phyloP scores from a whole-genome alignment of 495 filamentous ascomycete genomes.

The Umbilicaria muhlenbergii region DNA sequence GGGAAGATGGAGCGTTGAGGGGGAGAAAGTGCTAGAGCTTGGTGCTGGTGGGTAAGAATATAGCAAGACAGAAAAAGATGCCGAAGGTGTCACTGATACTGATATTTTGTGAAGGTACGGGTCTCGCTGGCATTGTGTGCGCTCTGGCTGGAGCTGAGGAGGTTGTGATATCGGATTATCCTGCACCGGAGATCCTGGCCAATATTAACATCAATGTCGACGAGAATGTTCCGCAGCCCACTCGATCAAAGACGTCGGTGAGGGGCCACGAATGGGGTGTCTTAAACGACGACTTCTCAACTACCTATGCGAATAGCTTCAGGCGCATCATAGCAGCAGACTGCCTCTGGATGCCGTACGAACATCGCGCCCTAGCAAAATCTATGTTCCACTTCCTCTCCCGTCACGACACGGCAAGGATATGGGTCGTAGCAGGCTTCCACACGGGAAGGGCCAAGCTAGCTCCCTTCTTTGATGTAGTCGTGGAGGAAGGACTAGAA shows the following conservation, averaged over 20 bases:
- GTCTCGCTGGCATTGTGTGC: slow-evolving; percentile 53
- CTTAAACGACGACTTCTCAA: slow-evolving; percentile 37
- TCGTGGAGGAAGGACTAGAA: slow-evolving; percentile 40
- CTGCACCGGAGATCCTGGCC: slow-evolving; percentile 41
- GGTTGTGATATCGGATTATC: slow-evolving; percentile 67
- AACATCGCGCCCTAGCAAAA: slow-evolving; percentile 54
- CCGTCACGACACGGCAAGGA: slow-evolving; percentile 26
- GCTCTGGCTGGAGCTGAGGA: slow-evolving; percentile 43
- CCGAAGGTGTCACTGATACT: background rate
- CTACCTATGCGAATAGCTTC: slow-evolving; percentile 31
- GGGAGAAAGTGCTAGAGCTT: slow-evolving; percentile 39
- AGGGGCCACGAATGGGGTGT: slow-evolving; percentile 64
- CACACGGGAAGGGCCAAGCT: slow-evolving; percentile 70
- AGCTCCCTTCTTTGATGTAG: slow-evolving; percentile 53
- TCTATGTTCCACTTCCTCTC: slow-evolving; percentile 60
- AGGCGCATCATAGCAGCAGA: slow-evolving; percentile 65
- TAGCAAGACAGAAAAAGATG: background rate
- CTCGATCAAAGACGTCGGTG: slow-evolving; percentile 23
- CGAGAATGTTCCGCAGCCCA: slow-evolving; percentile 27
- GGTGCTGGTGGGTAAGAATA: slow-evolving; percentile 37
- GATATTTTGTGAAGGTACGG: slow-evolving; percentile 39
- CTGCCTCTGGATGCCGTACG: slow-evolving; percentile 70
- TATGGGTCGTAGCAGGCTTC: slow-evolving; percentile 62
- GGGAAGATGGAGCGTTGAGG: slow-evolving; percentile 32
- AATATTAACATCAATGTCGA: slow-evolving; percentile 48